Percentiles rank a stretch among this genome's conserved stretches.
Conservation (phyloP, 1,139 yeast genomes). For the Pichia sp. region DNA sequence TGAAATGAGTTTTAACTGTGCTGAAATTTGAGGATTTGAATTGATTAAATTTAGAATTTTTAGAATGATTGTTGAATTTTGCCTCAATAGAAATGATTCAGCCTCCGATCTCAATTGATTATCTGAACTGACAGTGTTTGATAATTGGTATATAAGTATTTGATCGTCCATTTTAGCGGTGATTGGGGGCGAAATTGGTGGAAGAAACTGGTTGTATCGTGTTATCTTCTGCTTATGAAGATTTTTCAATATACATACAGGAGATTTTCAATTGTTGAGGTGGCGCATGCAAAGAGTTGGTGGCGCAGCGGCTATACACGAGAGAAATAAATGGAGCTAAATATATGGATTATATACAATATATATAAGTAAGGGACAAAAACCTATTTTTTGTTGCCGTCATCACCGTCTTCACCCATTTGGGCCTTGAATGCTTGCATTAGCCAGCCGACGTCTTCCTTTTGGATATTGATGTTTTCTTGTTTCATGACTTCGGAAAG, state of each 20-base stretch:
- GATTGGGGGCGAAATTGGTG: not conserved
- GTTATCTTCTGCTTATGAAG: too few relatives aligned
- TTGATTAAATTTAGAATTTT: conserved; percentile 2
- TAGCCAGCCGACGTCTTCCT: conserved; percentile 14
- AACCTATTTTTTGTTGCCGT: not conserved
- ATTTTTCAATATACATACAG: too few relatives aligned
- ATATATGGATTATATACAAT: too few relatives aligned
- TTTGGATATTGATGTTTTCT: conserved; percentile 11
- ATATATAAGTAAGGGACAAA: not conserved
- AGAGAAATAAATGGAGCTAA: too few relatives aligned
- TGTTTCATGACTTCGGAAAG: conserved; percentile 11
- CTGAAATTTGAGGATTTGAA: not conserved
- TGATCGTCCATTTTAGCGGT: conserved; percentile 2
- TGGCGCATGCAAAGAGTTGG: too few relatives aligned
- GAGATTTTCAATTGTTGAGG: too few relatives aligned
- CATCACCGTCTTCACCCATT: conserved; percentile 5
- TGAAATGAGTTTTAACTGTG: conserved; percentile 3
- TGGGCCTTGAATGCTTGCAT: conserved; percentile 13
- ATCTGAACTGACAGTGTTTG: conserved; percentile 25
- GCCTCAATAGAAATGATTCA: conserved; percentile 9
- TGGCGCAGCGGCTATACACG: too few relatives aligned
- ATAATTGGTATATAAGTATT: conserved; percentile 19
- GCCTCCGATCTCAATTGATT: conserved; percentile 15
- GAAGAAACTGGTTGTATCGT: too few relatives aligned
- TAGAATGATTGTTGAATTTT: not conserved